Evolutionary conservation across 169 alveolate species (phyloP), one percentile per base, ranked within the genome.

Genomic region (Plasmodium gaboni): DNA sequence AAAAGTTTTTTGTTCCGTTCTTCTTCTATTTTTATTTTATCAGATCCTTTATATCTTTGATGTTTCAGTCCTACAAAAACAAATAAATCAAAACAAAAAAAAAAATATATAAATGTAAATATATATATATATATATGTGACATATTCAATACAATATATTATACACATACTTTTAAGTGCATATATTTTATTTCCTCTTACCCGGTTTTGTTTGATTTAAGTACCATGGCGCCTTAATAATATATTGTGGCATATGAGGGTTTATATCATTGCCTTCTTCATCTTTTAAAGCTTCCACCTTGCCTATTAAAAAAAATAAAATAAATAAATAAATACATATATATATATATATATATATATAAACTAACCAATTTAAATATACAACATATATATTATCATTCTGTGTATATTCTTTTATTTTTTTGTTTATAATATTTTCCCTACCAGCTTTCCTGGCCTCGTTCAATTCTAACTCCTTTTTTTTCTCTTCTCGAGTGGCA

Each of bases 141-240:
- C n/a, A 13, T 12, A 22, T 55, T 55, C 6, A 15, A n/a, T 55
- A 53, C 8, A 53, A n/a, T 53, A 6, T 55, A 55, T 17, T 55
- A 15, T 55, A 17, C 64, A 6, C 53, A 5, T 61, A 5, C 15
- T 24, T 63, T 4, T 9, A 63, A 1, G n/a, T 5, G 10, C n/a
- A 7, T 8, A 9, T 1, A 63, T 63, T 63, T 50, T 53, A 38
- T 17, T 48, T 53, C 60, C 73, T 73, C 48, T 51, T 50, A 92
- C 95, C 92, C 73, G 93, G 93, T 74, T 88, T 91, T 12, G 94
- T 85, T 88, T 94, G 96, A 57, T 90, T 87, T 42, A 94, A 38
- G 72, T 95, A 95, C 97, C 97, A 95, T 0, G 97, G 97, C 59
- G 97, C 97, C 59, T 91, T 95, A n/a, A 97, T 91, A 72, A 95